Evolutionary conservation across 148 eudicot species (phyloP), one percentile per base, ranked within the genome.

Genomic region (Simmondsia chinensis): DNA sequence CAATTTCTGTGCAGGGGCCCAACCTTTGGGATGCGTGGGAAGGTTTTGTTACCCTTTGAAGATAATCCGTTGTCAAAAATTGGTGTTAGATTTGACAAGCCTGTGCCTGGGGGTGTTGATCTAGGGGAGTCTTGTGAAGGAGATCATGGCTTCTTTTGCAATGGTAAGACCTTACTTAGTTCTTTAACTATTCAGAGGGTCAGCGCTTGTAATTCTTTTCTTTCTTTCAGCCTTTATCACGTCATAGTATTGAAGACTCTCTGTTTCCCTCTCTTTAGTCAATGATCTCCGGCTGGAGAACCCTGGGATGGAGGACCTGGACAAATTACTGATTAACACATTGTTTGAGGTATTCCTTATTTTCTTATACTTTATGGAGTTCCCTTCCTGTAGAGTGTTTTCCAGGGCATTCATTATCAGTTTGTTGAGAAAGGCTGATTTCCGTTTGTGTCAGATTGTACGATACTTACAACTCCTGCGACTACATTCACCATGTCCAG

Each of bases 121-220:
- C 76, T 89, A 21, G 97, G 91, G 6, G 76, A 77, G 42, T 55
- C 74, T 12, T 89, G 95, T 59, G 97, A 73, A 52, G 37, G 25
- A 17, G 82, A 69, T 48, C 82, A 78, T 72, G 97, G 97, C 17
- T 89, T 78, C 75, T 89, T 89, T 59, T 89, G 97, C 67, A 76
- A 68, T 39, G 94, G 97, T 84, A 76, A 60, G 18, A 39, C 15
- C 28, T 55, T 49, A 31, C 15, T 23, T 14, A 6, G 27, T 35
- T 37, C 50, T 6, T 27, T 9, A 23, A 31, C 43, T 52, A 20
- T 9, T 40, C 35, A 15, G 34, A 34, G 45, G 34, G 37, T 40
- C 18, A 13, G 20, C 19, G 31, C 46, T 56, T 31, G 46, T 49
- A n/a, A 46, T 34, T 30, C n/a, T 16, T 32, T 40, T 43, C 32